Conservation (phyloP, 495 filamentous ascomycete species). For the Thozetella sp. region DNA sequence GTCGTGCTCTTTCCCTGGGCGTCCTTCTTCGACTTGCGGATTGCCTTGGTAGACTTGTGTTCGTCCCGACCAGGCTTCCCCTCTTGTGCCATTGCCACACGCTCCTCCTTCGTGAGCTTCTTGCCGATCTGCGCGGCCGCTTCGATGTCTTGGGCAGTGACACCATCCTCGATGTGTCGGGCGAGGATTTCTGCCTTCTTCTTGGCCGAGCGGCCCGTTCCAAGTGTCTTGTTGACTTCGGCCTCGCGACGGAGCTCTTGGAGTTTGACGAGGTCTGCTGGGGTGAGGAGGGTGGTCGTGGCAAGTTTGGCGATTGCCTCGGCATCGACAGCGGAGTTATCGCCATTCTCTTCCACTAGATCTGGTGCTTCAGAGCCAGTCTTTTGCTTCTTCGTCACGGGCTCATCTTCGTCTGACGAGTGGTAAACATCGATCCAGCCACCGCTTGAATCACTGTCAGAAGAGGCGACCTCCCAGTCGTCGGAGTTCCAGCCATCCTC, state of each 20-base stretch:
- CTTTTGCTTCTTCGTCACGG: slow-evolving; percentile 63
- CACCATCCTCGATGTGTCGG: slow-evolving; percentile 76
- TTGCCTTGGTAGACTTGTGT: slow-evolving; percentile 80
- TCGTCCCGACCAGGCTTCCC: slow-evolving; percentile 72
- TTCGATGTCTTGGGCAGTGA: slow-evolving; percentile 88
- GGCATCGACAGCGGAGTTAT: slow-evolving; percentile 38
- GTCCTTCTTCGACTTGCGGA: slow-evolving; percentile 80
- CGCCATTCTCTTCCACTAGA: slow-evolving; percentile 30
- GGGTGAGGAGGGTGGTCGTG: slow-evolving; percentile 87
- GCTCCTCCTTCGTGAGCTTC: slow-evolving; percentile 75
- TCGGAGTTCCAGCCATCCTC: slow-evolving; percentile 73
- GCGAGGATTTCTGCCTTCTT: slow-evolving; percentile 49
- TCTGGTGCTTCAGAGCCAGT: slow-evolving; percentile 20
- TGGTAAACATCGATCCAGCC: slow-evolving; percentile 96
- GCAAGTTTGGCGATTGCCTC: slow-evolving; percentile 60
- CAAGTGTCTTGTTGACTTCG: slow-evolving; percentile 63
- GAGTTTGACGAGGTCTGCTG: slow-evolving; percentile 89
- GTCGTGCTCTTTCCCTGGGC: slow-evolving; percentile 91
- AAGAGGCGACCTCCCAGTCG: slow-evolving; percentile 85
- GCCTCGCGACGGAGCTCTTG: slow-evolving; percentile 80
- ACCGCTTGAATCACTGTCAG: slow-evolving; percentile 68
- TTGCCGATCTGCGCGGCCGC: slow-evolving; percentile 68
- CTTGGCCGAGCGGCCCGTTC: slow-evolving; percentile 29
- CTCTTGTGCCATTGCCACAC: slow-evolving; percentile 74
- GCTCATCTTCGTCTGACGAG: slow-evolving; percentile 69